Percentiles rank a stretch among this genome's conserved stretches.
Conservation (phyloP, 1,284 basidiomycete genomes). For the Malassezia pachydermatis region DNA sequence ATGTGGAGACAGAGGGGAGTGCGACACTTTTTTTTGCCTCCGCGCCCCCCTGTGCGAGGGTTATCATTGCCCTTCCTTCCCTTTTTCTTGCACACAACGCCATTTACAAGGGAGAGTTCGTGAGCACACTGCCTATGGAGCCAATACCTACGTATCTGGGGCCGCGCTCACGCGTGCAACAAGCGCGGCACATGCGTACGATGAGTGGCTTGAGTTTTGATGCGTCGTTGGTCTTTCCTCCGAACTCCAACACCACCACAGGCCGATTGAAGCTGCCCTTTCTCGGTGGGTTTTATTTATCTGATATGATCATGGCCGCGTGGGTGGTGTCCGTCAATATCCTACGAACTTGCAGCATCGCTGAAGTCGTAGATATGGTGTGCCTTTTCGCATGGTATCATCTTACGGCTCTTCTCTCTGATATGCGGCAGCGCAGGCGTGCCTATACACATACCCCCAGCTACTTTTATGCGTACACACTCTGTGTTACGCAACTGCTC, state of each 20-base stretch:
- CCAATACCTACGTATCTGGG: background rate
- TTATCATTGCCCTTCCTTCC: too few relatives aligned
- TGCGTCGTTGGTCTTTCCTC: background rate
- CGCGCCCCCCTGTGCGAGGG: too few relatives aligned
- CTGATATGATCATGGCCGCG: constrained; percentile 39
- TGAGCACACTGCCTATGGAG: background rate
- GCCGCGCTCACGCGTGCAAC: constrained; percentile 7
- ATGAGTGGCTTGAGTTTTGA: constrained; percentile 2
- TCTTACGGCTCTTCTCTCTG: constrained; percentile 1
- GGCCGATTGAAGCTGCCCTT: constrained; percentile 22
- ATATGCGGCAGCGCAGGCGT: constrained; percentile 4
- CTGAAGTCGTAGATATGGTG: constrained; percentile 37
- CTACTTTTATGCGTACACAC: constrained; percentile 3
- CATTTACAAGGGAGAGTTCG: background rate
- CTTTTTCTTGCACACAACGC: too few relatives aligned
- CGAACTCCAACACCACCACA: background rate
- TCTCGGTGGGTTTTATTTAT: constrained; percentile 40
- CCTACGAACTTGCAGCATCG: constrained; percentile 33
- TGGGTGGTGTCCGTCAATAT: constrained; percentile 37
- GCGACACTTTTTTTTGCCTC: too few relatives aligned
- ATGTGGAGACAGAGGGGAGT: too few relatives aligned
- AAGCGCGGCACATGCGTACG: constrained; percentile 3
- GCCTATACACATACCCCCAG: background rate
- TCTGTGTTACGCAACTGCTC: constrained; percentile 7
- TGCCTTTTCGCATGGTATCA: constrained; percentile 28